Percentiles rank a stretch among this genome's conserved stretches.
These are phyloP conservation scores for Acanthamoeba castellanii DNA, from an alignment of 208 protist genomes.

Conservation along the genomic window DNA sequence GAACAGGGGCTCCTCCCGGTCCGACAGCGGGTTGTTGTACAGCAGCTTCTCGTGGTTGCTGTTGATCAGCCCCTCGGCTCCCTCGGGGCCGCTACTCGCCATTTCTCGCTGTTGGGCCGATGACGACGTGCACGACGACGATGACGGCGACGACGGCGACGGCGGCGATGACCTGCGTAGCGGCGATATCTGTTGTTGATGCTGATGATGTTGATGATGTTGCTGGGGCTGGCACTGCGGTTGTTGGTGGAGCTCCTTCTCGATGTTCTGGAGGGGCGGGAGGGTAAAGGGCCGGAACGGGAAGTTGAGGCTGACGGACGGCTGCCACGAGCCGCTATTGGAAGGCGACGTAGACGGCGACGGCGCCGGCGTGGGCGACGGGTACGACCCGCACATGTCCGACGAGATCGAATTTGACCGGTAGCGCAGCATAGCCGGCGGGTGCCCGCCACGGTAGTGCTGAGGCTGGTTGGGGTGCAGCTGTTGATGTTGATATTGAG, in stretches of 20 bases:
- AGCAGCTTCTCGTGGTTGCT: background rate
- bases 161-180: background rate
- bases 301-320: background rate
- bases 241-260: too few species aligned
- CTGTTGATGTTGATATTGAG: background rate
- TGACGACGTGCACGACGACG: too few species aligned
- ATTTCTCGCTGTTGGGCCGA: background rate
- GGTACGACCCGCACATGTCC: background rate
- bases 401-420: conserved; percentile 1
- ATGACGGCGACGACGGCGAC: background rate
- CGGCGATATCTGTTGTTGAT: too few species aligned
- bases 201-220: too few species aligned
- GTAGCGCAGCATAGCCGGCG: background rate
- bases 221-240: background rate
- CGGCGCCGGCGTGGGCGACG: background rate
- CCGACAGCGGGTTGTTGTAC: background rate
- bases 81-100: too few species aligned
- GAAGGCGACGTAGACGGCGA: background rate
- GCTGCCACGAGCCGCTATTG: background rate
- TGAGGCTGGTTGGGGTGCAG: background rate
- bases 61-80: too few species aligned
- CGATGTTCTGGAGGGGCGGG: background rate
- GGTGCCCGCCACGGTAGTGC: background rate
- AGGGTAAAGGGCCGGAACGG: background rate
- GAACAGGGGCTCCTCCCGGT: background rate